Evolutionary conservation across 768 basidiomycete genomes (phyloP), one percentile per base, ranked within the genome.

Genomic region (Sutorius australiensis): DNA sequence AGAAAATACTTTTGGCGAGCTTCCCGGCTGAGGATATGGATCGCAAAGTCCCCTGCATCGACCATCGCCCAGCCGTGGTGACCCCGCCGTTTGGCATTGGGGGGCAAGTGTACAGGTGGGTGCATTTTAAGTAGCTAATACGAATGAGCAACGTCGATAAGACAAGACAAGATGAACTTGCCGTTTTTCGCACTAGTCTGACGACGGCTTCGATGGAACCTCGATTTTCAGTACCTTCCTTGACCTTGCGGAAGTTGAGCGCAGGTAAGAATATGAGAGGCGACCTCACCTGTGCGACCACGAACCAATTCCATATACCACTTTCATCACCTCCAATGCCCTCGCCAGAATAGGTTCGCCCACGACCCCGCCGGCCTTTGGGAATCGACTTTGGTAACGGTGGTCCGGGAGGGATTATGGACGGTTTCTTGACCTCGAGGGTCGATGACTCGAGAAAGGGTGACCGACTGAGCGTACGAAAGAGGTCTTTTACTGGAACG

Each of bases 1-100:
- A 63, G 53, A 63, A 92, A 91, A 73, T 84, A 92, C 66, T 80
- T 83, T 57, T 84, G 80, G 55, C 81, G 74, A 24, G 86, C 85
- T 27, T 79, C 76, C 51, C 70, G 78, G 70, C 85, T 87, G 53
- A 92, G 59, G 43, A 93, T 74, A 64, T 93, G 90, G 19, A 92
- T 82, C 1, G 83, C 90, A 74, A 90, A 87, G 42, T 82, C 77
- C 30, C 89, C 89, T 7, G 81, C 87, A 65, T 93, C 90, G 43
- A 93, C 72, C 83, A 92, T 82, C 3, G 85, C 86, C 91, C 90
- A 93, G 24, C 87, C 88, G 48, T 84, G 84, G 57, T 80, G 77
- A 53, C 76, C 75, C 28, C 78, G 73, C 32, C 79, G 78, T 63
- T 82, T 83, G 30, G 79, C 73, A 53, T 88, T 89, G 17, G 81